Percentiles rank a stretch among this genome's conserved stretches.
Conservation (phyloP, 495 filamentous ascomycete genomes). For the Umbilicaria muhlenbergii region DNA sequence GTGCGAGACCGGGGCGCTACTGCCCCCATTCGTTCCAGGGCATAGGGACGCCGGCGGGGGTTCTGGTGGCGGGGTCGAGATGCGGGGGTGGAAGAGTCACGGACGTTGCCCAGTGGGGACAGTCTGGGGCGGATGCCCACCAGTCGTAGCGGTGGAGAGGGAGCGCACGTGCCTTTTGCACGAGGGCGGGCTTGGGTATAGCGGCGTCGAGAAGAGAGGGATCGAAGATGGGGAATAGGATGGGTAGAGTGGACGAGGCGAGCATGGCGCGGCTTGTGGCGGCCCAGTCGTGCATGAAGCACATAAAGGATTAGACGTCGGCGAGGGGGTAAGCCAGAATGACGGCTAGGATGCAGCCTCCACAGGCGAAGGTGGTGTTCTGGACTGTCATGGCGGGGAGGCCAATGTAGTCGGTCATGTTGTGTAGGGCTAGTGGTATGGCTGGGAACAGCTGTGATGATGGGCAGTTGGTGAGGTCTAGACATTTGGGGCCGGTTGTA, state of each 20-base stretch:
- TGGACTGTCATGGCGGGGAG: slow-evolving; percentile 23
- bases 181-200: no score
- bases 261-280: slow-evolving; percentile 11
- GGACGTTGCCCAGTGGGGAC: no score
- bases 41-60: no score
- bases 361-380: slow-evolving; percentile 24
- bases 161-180: no score
- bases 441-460: slow-evolving; percentile 12
- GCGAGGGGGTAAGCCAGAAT: slow-evolving; percentile 30
- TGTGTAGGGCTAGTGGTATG: slow-evolving; percentile 4
- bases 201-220: slow-evolving; percentile 15
- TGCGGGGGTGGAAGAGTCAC: no score
- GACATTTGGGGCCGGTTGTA: background rate
- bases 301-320: slow-evolving; percentile 29
- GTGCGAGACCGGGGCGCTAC: no score
- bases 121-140: no score
- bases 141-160: no score
- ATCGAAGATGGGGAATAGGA: slow-evolving; percentile 13
- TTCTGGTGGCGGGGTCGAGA: no score
- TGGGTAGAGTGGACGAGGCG: background rate
- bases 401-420: no score
- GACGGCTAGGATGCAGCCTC: slow-evolving; percentile 26
- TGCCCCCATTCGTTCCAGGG: no score
- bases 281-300: slow-evolving; percentile 32
- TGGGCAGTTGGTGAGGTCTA: slow-evolving; percentile 15